Evolutionary conservation across 164 flowering plant species (phyloP).

Genomic region (Saururus chinensis): DNA sequence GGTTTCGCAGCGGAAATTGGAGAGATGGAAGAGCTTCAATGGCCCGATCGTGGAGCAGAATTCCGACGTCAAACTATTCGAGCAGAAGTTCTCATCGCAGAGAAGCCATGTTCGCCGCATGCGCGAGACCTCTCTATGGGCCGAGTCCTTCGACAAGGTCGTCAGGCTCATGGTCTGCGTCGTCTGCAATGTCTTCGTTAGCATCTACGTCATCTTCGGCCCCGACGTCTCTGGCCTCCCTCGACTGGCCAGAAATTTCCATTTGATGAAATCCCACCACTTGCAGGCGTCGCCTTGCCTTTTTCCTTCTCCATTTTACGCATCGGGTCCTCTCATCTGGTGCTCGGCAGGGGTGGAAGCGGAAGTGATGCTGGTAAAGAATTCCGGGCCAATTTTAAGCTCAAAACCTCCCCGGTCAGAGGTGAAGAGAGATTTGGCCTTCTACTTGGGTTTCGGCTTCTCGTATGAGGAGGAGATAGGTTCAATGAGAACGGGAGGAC

Average conservation of each 20-base stretch:
- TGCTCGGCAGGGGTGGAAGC: neutral
- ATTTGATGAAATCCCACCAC: slow-evolving; percentile 1
- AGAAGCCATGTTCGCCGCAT: slow-evolving; percentile 31
- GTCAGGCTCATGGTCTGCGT: slow-evolving; percentile 46
- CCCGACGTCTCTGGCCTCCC: slow-evolving; percentile 31
- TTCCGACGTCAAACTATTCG: slow-evolving; percentile 25
- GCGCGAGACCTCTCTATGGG: slow-evolving; percentile 49
- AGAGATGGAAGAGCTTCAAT: slow-evolving; percentile 19
- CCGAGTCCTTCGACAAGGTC: slow-evolving; percentile 35
- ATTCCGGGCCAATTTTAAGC: slow-evolving; percentile 29
- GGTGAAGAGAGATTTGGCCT: neutral
- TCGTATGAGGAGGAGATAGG: neutral
- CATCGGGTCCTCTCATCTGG: slow-evolving; percentile 1
- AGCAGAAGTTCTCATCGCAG: slow-evolving; percentile 32
- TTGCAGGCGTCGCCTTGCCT: neutral
- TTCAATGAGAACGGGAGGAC: neutral
- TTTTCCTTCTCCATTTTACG: neutral
- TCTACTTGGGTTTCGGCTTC: slow-evolving; percentile 1
- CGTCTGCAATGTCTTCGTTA: slow-evolving; percentile 32
- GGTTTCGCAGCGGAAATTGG: slow-evolving; percentile 29
- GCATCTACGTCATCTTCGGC: slow-evolving; percentile 46
- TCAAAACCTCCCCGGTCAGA: neutral
- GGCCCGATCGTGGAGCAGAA: slow-evolving; percentile 6
- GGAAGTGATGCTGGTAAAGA: neutral
- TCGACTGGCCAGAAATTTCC: neutral